phyloP scores from a whole-genome alignment of 83 land plant genomes.

The Larix sibirica region DNA sequence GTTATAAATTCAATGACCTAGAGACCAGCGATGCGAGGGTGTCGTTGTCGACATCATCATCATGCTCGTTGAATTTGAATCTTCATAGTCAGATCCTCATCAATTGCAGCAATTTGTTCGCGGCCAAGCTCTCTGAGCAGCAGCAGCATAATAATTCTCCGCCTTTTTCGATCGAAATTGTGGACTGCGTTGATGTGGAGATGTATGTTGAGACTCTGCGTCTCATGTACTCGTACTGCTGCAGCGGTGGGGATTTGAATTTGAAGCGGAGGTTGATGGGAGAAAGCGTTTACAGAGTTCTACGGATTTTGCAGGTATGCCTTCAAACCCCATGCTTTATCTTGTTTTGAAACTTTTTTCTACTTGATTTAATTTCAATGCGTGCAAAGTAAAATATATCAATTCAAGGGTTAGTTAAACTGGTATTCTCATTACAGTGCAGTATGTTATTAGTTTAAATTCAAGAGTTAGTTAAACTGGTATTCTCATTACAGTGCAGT shows the following conservation, averaged over 20 bases:
- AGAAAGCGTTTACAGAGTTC: conserved; percentile 16
- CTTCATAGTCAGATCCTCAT: conserved; percentile 22
- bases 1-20: conserved; percentile 23
- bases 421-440: no score
- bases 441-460: no score
- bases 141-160: background rate
- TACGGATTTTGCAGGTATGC: conserved; percentile 17
- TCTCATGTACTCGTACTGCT: conserved; percentile 17
- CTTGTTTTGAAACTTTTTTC: no score
- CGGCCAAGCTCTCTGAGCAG: conserved; percentile 24
- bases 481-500: no score
- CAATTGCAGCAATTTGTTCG: conserved; percentile 18
- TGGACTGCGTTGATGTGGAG: conserved; percentile 23
- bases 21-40: conserved; percentile 25
- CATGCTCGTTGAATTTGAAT: conserved; percentile 9
- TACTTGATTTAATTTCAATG: no score
- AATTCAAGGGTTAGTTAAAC: no score
- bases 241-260: background rate
- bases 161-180: conserved; percentile 18
- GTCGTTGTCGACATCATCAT: conserved; percentile 13
- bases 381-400: no score
- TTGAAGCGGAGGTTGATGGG: conserved; percentile 21
- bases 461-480: no score
- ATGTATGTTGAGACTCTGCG: conserved; percentile 22
- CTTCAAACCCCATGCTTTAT: no score